Evolutionary conservation across 345 rosid species (phyloP).

Genomic region (Arabis hirsuta): DNA sequence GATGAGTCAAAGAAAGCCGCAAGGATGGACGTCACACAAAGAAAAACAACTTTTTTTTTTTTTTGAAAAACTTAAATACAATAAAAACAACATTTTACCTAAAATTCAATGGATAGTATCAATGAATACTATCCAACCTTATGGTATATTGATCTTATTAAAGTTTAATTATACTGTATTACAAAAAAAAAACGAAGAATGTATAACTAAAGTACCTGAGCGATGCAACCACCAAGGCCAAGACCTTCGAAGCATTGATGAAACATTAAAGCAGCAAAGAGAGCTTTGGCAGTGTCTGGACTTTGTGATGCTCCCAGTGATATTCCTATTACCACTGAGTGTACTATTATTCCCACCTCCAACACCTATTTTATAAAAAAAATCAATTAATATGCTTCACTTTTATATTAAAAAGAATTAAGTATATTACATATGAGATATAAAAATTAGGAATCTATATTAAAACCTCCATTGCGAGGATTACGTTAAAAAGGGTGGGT

Average conservation of each 20-base stretch:
- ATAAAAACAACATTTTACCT: background rate
- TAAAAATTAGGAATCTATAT: slow-evolving; percentile 19
- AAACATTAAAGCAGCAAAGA: slow-evolving; percentile 64
- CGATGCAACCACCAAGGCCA: slow-evolving; percentile 73
- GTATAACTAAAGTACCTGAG: slow-evolving; percentile 47
- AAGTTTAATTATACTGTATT: background rate
- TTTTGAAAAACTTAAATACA: too few relatives aligned
- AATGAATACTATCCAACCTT: slow-evolving; percentile 10
- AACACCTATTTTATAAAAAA: slow-evolving; percentile 45
- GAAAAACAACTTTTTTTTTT: background rate
- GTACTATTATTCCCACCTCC: slow-evolving; percentile 74
- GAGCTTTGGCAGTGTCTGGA: slow-evolving; percentile 52
- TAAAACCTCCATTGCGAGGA: slow-evolving; percentile 26
- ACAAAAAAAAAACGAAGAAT: background rate
- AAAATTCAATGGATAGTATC: slow-evolving; percentile 17
- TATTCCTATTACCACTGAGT: slow-evolving; percentile 68
- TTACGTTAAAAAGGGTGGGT: slow-evolving; percentile 21
- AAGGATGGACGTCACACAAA: slow-evolving; percentile 11
- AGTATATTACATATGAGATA: background rate
- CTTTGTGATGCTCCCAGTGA: slow-evolving; percentile 68
- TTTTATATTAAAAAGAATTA: background rate
- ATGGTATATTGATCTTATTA: background rate
- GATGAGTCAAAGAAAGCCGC: slow-evolving; percentile 24
- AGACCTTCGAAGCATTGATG: slow-evolving; percentile 81
- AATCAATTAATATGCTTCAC: background rate